Base-by-base conservation (phyloP, 768 basidiomycete genomes). In the Chiua virens region DNA sequence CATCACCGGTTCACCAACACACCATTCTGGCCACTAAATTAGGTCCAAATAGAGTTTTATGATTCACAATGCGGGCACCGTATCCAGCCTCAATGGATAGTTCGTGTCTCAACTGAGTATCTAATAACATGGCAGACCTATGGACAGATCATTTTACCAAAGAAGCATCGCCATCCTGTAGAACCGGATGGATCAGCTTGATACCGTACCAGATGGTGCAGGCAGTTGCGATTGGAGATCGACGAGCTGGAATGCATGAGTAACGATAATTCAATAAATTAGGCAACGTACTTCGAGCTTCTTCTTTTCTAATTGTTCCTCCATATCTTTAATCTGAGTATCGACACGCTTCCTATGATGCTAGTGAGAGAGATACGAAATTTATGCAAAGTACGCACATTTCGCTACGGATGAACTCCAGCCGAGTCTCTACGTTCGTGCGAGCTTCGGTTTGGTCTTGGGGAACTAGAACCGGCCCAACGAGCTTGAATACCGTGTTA, bases 401-500 rank as follows among this genome's bases (percentile, higher is more conserved):
- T 70, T 98, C 94, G 49, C 83, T 73, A 39, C 72, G 77, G 62
- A 98, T 98, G 72, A 92, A 95, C 51, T 90, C 89, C 30, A 98
- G 72, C 9, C 96, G 85, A 42, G 89, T 96, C 59, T 92, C 84
- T 21, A 98, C 90, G 62, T 92, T 97, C 56, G 71, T 74, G 67
- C 88, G 89, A 28, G 94, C 96, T 58, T 97, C 96, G 7, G 71
- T 71, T 62, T 87, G 85, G 58, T 97, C 94, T 71, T 98, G 95
- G 60, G 87, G 82, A 9, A 98, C 85, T 23, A 98, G 80, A 7
- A 95, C 87, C 1, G 93, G 92, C 1, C 96, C 96, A 35, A 96
- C 80, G 27, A 90, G 81, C 74, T 98, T 98, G 77, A 85, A 98
- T 8, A 98, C 81, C 15, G 77, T 79, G 64, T 94, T 96, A 52